Base-by-base conservation (phyloP, 805 yeast genomes). In the Yarrowia bubula region DNA sequence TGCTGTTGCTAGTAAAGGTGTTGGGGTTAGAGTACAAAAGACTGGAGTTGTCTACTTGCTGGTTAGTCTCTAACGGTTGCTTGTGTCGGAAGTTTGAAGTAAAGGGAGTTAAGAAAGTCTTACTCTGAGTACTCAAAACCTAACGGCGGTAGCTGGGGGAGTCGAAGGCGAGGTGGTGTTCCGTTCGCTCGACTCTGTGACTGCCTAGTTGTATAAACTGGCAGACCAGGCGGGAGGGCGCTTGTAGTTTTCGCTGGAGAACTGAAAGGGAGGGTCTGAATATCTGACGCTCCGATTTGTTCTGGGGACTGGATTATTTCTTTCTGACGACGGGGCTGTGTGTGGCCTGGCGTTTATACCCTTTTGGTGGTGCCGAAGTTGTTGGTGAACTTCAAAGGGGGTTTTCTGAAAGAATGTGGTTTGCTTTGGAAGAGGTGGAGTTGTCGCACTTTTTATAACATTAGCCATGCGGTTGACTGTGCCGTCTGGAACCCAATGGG, bases 161-260 rank as follows among this genome's bases (percentile, higher is more conserved):
- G 61, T 55, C 61, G 61, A 55, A 55, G 47, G 61, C 61, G 61
- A 31, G 47, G 61, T 55, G 61, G 61, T 55, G 47, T 55, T 55
- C 61, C 60, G 60, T 55, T 55, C 61, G 61, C 61, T 55, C 61
- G 61, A 55, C 61, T 55, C 61, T 28, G 47, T 55, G 43, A 41
- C 61, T 55, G 61, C 61, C 61, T 55, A 41, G 61, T 39, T 18
- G 14, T 13, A 28, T 4, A 53, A 53, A 53, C 60, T 38, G 60
- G 60, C 60, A 53, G 60, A 38, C 60, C 44, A 53, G 44, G 60
- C 44, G 44, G 60, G 37, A 3, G 60, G 44, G 60, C 60, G 60
- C 44, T 38, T 37, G 44, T 53, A 33, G 33, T 53, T 33, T 28
- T 17, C 32, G 48, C 8, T n/a, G 13, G 43, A 53, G 60, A 53